These are phyloP conservation scores for Paradendryphiella salina DNA, from an alignment of 2,329 filamentous ascomycete genomes.

Conservation along the genomic window DNA sequence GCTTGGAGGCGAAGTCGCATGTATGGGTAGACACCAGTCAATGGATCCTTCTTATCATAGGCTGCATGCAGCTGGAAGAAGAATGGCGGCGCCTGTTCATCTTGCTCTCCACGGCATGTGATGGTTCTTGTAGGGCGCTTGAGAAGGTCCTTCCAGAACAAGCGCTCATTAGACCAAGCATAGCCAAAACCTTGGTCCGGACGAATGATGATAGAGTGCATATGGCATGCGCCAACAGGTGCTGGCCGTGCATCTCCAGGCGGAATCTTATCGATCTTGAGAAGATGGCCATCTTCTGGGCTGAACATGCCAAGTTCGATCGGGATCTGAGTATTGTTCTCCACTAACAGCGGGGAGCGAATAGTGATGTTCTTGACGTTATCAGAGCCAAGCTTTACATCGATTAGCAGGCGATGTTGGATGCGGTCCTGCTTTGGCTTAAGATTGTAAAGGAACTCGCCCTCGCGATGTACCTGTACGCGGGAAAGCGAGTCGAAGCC, in stretches of 20 bases:
- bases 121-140: slow-evolving; percentile 83
- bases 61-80: slow-evolving; percentile 94
- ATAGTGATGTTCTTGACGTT: slow-evolving; percentile 99
- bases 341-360: slow-evolving; percentile 84
- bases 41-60: slow-evolving; percentile 80
- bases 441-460: slow-evolving; percentile 85
- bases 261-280: slow-evolving; percentile 97
- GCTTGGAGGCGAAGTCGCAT: slow-evolving; percentile 93
- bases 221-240: slow-evolving; percentile 86
- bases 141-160: slow-evolving; percentile 92
- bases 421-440: slow-evolving; percentile 84
- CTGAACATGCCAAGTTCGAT: slow-evolving; percentile 93
- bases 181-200: slow-evolving; percentile 97
- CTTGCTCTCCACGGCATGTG: slow-evolving; percentile 83
- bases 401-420: slow-evolving; percentile 86
- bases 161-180: slow-evolving; percentile 83
- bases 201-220: slow-evolving; percentile 84
- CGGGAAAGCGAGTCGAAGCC: slow-evolving; percentile 90
- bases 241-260: slow-evolving; percentile 88
- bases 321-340: slow-evolving; percentile 96
- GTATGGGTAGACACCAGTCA: slow-evolving; percentile 85
- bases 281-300: slow-evolving; percentile 79
- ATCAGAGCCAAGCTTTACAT: slow-evolving; percentile 86
- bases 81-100: slow-evolving; percentile 76
- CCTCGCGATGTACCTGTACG: slow-evolving; percentile 90